Percentiles rank a stretch among this genome's conserved stretches.
Evolutionary conservation across 306 rosid genomes (phyloP).

Genomic region (Dalbergia cochinchinensis): DNA sequence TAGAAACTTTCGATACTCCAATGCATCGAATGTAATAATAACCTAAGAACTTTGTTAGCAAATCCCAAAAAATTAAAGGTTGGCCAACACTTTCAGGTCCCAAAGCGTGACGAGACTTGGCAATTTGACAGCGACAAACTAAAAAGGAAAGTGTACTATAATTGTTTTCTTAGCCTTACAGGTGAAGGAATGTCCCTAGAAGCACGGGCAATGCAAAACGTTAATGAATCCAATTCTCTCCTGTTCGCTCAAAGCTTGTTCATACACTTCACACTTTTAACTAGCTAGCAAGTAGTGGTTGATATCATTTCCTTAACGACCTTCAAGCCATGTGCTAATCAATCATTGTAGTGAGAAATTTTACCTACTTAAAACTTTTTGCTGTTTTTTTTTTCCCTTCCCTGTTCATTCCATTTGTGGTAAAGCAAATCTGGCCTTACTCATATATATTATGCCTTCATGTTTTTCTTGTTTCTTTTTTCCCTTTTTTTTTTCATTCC

Average conservation of each 20-base stretch:
- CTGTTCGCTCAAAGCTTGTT: constrained; percentile 2
- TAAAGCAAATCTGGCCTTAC: no score
- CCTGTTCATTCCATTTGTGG: no score
- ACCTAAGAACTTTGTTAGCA: no score
- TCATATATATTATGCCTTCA: no score
- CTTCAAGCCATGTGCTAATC: constrained; percentile 53
- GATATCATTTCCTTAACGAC: constrained; percentile 47
- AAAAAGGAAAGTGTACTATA: constrained; percentile 10
- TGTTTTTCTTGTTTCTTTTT: no score
- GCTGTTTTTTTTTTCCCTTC: not conserved
- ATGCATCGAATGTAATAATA: no score
- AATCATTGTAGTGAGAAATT: constrained; percentile 51
- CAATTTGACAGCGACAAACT: not conserved
- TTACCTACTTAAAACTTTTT: constrained; percentile 19
- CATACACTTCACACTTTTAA: constrained; percentile 29
- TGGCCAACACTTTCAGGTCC: not conserved
- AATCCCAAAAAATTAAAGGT: no score
- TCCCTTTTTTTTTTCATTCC: no score
- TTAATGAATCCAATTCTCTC: constrained; percentile 26
- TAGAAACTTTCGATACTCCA: no score
- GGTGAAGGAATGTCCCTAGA: constrained; percentile 33
- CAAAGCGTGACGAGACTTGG: not conserved
- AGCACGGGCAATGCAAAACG: constrained; percentile 24
- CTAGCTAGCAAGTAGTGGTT: constrained; percentile 7
- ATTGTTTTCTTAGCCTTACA: constrained; percentile 28